Evolutionary conservation across 2,329 filamentous ascomycete genomes (phyloP).

Genomic region (Neonectria magnoliae): DNA sequence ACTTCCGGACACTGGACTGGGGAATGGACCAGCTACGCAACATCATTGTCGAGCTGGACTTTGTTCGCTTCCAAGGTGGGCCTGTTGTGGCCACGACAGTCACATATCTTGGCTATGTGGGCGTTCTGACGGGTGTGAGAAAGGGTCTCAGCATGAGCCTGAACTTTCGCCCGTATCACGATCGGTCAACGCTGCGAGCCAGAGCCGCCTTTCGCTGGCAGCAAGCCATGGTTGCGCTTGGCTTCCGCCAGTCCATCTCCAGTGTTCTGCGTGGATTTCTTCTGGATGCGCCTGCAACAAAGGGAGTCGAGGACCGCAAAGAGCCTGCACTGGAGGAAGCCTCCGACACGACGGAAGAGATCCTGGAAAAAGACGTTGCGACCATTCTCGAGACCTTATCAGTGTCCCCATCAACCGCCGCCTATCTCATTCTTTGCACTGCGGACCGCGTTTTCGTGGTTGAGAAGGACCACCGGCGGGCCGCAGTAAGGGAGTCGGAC

Average conservation of each 20-base stretch:
- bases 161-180: constrained; percentile 55
- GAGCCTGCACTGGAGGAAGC: background rate
- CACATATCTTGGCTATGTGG: constrained; percentile 61
- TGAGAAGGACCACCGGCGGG: constrained; percentile 42
- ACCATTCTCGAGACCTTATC: constrained; percentile 25
- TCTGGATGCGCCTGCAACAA: constrained; percentile 4
- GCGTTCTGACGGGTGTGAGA: constrained; percentile 59
- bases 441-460: constrained; percentile 37
- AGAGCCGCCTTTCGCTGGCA: constrained; percentile 40
- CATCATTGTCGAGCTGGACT: constrained; percentile 63
- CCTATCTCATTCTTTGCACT: constrained; percentile 45
- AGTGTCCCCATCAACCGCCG: constrained; percentile 38
- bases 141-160: constrained; percentile 57
- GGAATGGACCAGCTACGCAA: constrained; percentile 61
- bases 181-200: constrained; percentile 25
- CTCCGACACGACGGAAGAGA: background rate
- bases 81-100: constrained; percentile 56
- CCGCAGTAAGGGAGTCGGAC: constrained; percentile 30
- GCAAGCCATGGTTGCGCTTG: constrained; percentile 42
- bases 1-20: constrained; percentile 68
- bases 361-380: constrained; percentile 18
- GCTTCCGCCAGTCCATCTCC: constrained; percentile 37
- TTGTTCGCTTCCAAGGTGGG: constrained; percentile 47
- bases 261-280: constrained; percentile 40
- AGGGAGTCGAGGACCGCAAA: accelerated